A percentile compares a stretch with the other conserved stretches of the same genome.
Evolutionary conservation across 495 filamentous ascomycete species (phyloP).

Genomic region (Daldinia decipiens): DNA sequence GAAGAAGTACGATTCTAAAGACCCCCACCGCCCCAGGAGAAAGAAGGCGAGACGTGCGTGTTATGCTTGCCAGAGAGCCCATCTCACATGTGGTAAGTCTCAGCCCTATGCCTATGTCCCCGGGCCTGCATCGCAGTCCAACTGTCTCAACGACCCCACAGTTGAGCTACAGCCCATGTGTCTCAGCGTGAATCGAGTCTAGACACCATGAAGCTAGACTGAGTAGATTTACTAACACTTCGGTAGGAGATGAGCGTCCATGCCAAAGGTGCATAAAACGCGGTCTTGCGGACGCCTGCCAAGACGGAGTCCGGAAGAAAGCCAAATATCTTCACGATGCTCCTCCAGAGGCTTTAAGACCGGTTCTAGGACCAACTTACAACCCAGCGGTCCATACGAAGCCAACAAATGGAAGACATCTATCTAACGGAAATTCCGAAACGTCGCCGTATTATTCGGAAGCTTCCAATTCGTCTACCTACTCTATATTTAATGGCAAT

Average conservation of each 20-base stretch:
- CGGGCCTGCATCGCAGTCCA: constrained; percentile 34
- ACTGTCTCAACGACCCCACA: constrained; percentile 37
- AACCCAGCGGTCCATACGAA: constrained; percentile 55
- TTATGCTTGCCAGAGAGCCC: constrained; percentile 95
- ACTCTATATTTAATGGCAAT: constrained; percentile 51
- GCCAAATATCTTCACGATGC: constrained; percentile 99
- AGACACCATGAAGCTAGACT: constrained; percentile 20
- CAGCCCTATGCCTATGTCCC: constrained; percentile 42
- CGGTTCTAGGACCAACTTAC: constrained; percentile 65
- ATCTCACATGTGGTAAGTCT: constrained; percentile 95
- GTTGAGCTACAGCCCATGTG: constrained; percentile 21
- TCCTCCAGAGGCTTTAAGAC: constrained; percentile 73
- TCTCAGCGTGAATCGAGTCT: constrained; percentile 23
- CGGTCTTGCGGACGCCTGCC: constrained; percentile 86
- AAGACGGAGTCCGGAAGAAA: constrained; percentile 97
- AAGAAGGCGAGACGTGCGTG: constrained; percentile 97
- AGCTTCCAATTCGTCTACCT: constrained; percentile 44
- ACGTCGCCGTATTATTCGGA: constrained; percentile 47
- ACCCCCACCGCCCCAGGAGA: constrained; percentile 84
- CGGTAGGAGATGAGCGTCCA: constrained; percentile 77
- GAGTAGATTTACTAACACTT: constrained; percentile 31
- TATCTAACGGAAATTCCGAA: constrained; percentile 43
- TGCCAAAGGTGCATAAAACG: constrained; percentile 95
- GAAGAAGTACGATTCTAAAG: constrained; percentile 79
- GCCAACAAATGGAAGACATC: constrained; percentile 48